Conservation (phyloP, 768 basidiomycete species). For the Naematelia encephala region DNA sequence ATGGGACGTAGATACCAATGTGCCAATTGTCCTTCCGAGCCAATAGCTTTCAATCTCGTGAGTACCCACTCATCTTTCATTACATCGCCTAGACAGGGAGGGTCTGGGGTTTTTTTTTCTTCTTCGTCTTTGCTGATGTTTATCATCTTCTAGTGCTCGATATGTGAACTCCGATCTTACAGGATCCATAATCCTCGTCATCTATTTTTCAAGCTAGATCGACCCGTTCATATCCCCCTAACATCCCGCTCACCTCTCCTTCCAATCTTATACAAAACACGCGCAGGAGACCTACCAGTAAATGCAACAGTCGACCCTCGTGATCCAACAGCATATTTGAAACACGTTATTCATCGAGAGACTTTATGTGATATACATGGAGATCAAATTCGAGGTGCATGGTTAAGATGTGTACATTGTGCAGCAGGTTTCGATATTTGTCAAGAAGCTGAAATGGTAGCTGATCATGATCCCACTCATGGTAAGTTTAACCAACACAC, state of each 20-base stretch:
- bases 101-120: no score
- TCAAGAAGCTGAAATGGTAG: conserved; percentile 71
- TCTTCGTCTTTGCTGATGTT: conserved; percentile 7
- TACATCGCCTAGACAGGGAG: no score
- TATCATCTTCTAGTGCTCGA: conserved; percentile 61
- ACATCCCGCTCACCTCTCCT: conserved; percentile 62
- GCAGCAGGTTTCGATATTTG: conserved; percentile 70
- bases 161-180: conserved; percentile 76
- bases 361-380: conserved; percentile 86
- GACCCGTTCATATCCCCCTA: conserved; percentile 67
- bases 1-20: conserved; percentile 82
- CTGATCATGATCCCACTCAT: conserved; percentile 77
- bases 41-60: conserved; percentile 71
- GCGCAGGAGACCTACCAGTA: conserved; percentile 24
- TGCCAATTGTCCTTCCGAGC: conserved; percentile 76
- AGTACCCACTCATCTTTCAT: conserved; percentile 31
- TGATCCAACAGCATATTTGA: conserved; percentile 39
- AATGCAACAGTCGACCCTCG: conserved; percentile 15
- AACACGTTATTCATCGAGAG: conserved; percentile 46
- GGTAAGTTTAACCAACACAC: conserved; percentile 25
- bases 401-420: conserved; percentile 89
- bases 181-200: conserved; percentile 77
- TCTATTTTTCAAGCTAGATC: conserved; percentile 79
- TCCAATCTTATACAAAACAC: conserved; percentile 56
- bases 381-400: conserved; percentile 74